These are phyloP conservation scores for Thyridium curvatum DNA, from an alignment of 2,329 filamentous ascomycete genomes.

Conservation along the genomic window DNA sequence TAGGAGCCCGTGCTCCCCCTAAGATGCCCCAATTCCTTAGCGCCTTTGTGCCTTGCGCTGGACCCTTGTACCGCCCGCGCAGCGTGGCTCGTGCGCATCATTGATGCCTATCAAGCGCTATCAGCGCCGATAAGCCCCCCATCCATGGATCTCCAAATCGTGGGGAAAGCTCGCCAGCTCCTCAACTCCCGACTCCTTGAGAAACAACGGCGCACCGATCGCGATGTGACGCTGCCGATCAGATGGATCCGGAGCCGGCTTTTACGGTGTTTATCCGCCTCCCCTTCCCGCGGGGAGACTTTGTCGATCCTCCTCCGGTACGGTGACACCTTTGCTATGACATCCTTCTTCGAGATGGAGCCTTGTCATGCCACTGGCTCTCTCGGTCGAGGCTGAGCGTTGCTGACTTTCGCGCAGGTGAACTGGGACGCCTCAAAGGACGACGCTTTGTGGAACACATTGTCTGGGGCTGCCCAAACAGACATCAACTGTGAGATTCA, in stretches of 20 bases:
- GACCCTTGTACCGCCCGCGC: too few species aligned
- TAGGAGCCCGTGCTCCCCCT: too few species aligned
- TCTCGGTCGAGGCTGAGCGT: slow-evolving; percentile 4
- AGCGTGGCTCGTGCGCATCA: too few species aligned
- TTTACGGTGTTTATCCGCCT: slow-evolving; percentile 81
- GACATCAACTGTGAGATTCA: slow-evolving; percentile 72
- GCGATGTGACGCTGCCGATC: too few species aligned
- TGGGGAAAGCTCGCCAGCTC: too few species aligned
- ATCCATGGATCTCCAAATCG: too few species aligned
- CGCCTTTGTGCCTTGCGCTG: too few species aligned
- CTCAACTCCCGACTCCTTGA: too few species aligned
- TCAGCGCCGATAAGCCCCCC: too few species aligned
- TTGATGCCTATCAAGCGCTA: too few species aligned
- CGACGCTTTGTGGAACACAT: slow-evolving; percentile 80
- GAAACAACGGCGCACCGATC: too few species aligned
- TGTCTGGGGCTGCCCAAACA: slow-evolving; percentile 74
- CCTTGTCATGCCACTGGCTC: neutral
- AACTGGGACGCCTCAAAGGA: slow-evolving; percentile 88
- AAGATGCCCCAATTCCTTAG: neutral
- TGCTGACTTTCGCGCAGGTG: slow-evolving; percentile 47
- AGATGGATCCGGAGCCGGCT: slow-evolving; percentile 32
- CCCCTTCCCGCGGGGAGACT: slow-evolving; percentile 81
- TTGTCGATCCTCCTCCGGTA: slow-evolving; percentile 85
- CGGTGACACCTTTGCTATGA: slow-evolving; percentile 19
- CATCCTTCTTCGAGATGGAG: slow-evolving; percentile 1